Evolutionary conservation across 2,329 filamentous ascomycete genomes (phyloP), one percentile per base, ranked within the genome.

Genomic region (Fusarium multiceps): DNA sequence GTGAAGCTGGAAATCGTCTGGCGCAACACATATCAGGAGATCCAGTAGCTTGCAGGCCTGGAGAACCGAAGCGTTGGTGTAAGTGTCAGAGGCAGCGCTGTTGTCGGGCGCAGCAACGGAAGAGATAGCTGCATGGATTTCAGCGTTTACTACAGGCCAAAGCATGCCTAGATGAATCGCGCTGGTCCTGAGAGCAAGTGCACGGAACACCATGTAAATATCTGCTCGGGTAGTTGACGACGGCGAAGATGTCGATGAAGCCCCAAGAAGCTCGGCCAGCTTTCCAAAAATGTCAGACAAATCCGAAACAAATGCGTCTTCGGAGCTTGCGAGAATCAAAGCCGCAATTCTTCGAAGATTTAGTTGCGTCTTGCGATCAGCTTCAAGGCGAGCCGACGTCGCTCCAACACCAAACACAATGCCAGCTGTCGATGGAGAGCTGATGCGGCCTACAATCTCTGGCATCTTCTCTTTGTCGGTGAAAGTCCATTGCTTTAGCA

Each of bases 321-420:
- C 85, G 4, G 89, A 88, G 7, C 90, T 89, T 1, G 94, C 92
- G 8, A 98, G 85, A 18, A 98, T 83, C 13, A 99, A 84, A 2
- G 94, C 86, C 7, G 94, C 89, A 48, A 97, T 89, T 48, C 96
- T 89, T 14, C 94, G 91, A 20, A 99, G 86, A 69, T 94, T 97
- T 30, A 97, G 86, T 80, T 98, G 95, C 2, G 94, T 94, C 80
- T 92, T 96, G 61, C 94, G 91, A 79, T 99, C 96, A 8, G 97
- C 94, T 80, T 99, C 96, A n/a, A 97, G 87, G 62, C 96, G 88
- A 37, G 96, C 96, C 45, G 94, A 97, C 23, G 93, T 94, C 9
- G 96, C 96, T 13, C 97, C 97, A 1, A 99, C 96, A n/a, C 96
- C 96, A 76, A 99, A 99, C 78, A 99, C 95, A 72, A 99, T 97